Percentiles rank a stretch among this genome's conserved stretches.
These are phyloP conservation scores for Paulownia fortunei DNA, from an alignment of 257 asterid genomes.

Conservation along the genomic window DNA sequence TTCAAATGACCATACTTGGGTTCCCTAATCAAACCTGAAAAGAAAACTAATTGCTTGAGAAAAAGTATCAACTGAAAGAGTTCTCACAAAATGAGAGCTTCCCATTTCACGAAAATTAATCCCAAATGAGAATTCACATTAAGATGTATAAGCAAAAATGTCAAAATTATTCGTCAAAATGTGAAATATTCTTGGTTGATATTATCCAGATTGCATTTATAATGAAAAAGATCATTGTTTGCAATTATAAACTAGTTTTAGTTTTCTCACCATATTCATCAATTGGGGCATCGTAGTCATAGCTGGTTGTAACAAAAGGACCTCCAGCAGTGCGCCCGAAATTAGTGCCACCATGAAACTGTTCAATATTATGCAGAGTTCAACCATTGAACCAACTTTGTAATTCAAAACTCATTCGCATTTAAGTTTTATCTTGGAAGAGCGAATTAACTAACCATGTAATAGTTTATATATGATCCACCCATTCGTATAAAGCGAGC, in stretches of 20 bases:
- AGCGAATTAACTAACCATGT: slow-evolving; percentile 56
- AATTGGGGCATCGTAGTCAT: slow-evolving; percentile 81
- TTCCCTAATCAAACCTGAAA: slow-evolving; percentile 62
- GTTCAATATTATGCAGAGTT: slow-evolving; percentile 9
- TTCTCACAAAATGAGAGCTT: no score
- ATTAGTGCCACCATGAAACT: slow-evolving; percentile 86
- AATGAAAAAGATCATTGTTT: neutral
- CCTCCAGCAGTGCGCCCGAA: slow-evolving; percentile 84
- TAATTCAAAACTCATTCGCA: neutral
- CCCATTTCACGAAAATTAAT: no score
- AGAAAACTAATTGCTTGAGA: neutral
- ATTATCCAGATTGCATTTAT: neutral
- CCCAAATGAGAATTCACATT: neutral
- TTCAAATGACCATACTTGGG: slow-evolving; percentile 71
- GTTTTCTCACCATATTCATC: slow-evolving; percentile 67
- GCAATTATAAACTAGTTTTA: no score
- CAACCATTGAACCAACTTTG: neutral
- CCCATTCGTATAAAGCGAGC: slow-evolving; percentile 67
- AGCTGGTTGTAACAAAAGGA: slow-evolving; percentile 70
- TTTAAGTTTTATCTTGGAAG: neutral
- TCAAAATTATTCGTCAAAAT: neutral
- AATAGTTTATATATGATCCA: slow-evolving; percentile 69
- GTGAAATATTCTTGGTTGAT: neutral
- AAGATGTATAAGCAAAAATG: no score
- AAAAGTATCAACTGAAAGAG: no score